Conservation (phyloP, 176 grass and related monocot genomes). For the Rhynchospora pubera region DNA sequence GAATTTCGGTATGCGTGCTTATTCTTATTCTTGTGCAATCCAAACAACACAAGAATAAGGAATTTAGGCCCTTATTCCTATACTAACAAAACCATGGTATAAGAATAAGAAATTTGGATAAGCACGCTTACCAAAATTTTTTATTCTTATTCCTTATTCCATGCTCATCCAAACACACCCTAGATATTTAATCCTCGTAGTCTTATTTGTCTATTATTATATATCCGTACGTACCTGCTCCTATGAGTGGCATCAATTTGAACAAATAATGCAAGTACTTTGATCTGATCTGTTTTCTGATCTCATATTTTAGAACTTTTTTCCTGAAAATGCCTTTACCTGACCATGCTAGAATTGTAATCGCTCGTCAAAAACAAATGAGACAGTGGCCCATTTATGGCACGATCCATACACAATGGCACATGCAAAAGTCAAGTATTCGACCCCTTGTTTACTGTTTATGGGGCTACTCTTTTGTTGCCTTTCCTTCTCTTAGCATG, state of each 20-base stretch:
- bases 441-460: not conserved
- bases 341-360: conserved; percentile 5
- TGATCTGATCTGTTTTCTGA: not conserved
- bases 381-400: not conserved
- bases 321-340: not conserved
- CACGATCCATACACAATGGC: not conserved
- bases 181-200: too few relatives aligned
- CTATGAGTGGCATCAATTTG: not conserved
- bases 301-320: not conserved
- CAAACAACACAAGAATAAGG: too few relatives aligned
- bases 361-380: not conserved
- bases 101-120: too few relatives aligned
- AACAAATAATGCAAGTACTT: not conserved
- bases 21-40: too few relatives aligned
- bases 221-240: not conserved
- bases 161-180: too few relatives aligned
- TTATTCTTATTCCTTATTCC: too few relatives aligned
- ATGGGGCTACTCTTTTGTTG: not conserved
- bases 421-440: not conserved
- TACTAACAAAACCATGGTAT: too few relatives aligned
- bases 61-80: too few relatives aligned
- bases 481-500: not conserved
- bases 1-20: too few relatives aligned
- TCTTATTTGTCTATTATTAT: not conserved
- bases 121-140: too few relatives aligned